Conservation (phyloP, 2,329 filamentous ascomycete genomes). For the Sporothrix humicola region DNA sequence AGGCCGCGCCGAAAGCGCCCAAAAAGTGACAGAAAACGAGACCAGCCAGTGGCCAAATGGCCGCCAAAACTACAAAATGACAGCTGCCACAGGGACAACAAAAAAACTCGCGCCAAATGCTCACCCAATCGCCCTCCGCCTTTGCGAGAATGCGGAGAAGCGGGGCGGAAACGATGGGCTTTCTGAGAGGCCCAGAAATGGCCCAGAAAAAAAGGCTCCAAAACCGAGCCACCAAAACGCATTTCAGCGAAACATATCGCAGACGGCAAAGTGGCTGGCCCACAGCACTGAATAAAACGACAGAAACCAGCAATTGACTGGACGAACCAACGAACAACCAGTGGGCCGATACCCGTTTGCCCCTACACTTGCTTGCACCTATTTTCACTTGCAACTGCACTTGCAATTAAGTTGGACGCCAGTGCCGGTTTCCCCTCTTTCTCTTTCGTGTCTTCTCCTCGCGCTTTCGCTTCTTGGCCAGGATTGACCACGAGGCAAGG, state of each 20-base stretch:
- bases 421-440: neutral
- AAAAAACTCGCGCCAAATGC: neutral
- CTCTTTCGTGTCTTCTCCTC: neutral
- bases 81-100: neutral
- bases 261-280: neutral
- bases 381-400: neutral
- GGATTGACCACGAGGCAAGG: neutral
- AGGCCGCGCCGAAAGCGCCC: constrained; percentile 4
- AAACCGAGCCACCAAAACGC: neutral
- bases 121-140: constrained; percentile 3
- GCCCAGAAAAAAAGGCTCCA: too few relatives aligned
- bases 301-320: too few relatives aligned
- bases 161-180: constrained; percentile 8
- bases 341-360: neutral
- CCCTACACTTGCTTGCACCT: neutral
- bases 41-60: neutral
- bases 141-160: constrained; percentile 33
- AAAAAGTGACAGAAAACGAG: neutral
- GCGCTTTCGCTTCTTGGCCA: neutral
- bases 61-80: neutral
- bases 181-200: too few relatives aligned
- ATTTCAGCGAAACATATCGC: neutral
- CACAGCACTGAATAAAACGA: neutral
- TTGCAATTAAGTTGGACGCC: neutral
- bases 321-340: neutral